A percentile compares a stretch with the other conserved stretches of the same genome.
These are phyloP conservation scores for Erysiphe pisi DNA, from an alignment of 2,329 filamentous ascomycete genomes.

Conservation along the genomic window DNA sequence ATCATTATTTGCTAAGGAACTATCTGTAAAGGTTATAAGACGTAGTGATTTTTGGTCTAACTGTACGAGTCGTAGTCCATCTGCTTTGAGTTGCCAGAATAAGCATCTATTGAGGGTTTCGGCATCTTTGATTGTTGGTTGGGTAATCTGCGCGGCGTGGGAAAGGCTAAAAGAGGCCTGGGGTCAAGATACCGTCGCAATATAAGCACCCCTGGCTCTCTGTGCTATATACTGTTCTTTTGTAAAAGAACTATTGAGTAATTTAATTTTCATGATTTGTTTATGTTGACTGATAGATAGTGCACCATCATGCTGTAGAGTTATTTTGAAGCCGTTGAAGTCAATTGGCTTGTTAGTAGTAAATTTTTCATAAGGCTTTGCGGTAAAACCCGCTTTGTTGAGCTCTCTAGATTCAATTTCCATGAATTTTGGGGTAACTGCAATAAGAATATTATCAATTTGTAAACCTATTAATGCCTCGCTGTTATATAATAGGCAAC, in stretches of 20 bases:
- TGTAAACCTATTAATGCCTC: neutral
- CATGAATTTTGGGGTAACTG: neutral
- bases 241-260: neutral
- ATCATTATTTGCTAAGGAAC: conserved; percentile 24
- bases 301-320: neutral
- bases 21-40: conserved; percentile 26
- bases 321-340: conserved; percentile 24
- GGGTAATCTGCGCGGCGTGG: conserved; percentile 15
- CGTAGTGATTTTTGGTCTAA: conserved; percentile 12
- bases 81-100: conserved; percentile 14
- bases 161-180: conserved; percentile 29
- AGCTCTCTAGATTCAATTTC: conserved; percentile 1
- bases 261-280: conserved; percentile 21
- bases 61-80: conserved; percentile 10
- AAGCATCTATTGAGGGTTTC: conserved; percentile 25
- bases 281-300: conserved; percentile 15
- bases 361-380: conserved; percentile 19
- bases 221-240: conserved; percentile 26
- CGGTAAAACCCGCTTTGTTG: neutral
- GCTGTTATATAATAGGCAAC: neutral
- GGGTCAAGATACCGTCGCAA: conserved; percentile 27
- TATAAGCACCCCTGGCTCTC: conserved; percentile 27
- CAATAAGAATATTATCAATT: conserved; percentile 18
- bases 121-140: conserved; percentile 15
- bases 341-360: neutral